phyloP scores from a whole-genome alignment of 192 early-diverging fungal species.

The Linnemannia zychae region DNA sequence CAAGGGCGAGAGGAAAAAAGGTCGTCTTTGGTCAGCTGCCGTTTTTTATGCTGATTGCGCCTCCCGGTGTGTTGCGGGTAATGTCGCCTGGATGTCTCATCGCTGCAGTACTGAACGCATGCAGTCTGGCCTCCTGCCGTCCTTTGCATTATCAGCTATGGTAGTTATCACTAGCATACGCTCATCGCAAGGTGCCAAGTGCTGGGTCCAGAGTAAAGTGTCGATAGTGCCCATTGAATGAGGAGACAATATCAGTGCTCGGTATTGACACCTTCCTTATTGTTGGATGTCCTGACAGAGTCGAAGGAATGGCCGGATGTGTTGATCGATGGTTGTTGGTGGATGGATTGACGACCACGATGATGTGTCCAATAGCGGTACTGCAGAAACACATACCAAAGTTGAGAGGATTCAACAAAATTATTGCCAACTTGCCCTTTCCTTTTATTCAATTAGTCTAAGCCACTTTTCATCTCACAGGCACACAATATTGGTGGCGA shows the following conservation, averaged over 20 bases:
- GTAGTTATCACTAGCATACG: no score
- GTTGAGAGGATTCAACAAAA: conserved; percentile 55
- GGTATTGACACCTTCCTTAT: neutral
- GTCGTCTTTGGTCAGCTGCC: neutral
- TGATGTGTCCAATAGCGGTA: neutral
- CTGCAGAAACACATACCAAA: conserved; percentile 53
- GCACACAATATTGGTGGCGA: neutral
- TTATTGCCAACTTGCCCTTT: conserved; percentile 30
- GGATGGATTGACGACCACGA: conserved; percentile 24
- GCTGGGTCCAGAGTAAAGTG: neutral
- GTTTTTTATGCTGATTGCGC: neutral
- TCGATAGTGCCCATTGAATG: neutral
- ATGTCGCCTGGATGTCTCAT: no score
- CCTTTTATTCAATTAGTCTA: conserved; percentile 18
- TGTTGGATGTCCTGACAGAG: neutral
- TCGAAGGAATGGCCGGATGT: neutral
- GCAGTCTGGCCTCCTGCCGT: no score
- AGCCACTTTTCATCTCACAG: neutral
- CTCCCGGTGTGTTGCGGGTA: neutral
- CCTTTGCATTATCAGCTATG: no score
- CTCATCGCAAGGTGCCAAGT: neutral
- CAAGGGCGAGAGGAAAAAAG: neutral
- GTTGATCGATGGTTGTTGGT: conserved; percentile 7
- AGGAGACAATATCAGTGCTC: neutral
- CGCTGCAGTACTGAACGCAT: no score